Evolutionary conservation across 805 yeast species (phyloP), one percentile per base, ranked within the genome.

Genomic region (Yamadazyma sp.): DNA sequence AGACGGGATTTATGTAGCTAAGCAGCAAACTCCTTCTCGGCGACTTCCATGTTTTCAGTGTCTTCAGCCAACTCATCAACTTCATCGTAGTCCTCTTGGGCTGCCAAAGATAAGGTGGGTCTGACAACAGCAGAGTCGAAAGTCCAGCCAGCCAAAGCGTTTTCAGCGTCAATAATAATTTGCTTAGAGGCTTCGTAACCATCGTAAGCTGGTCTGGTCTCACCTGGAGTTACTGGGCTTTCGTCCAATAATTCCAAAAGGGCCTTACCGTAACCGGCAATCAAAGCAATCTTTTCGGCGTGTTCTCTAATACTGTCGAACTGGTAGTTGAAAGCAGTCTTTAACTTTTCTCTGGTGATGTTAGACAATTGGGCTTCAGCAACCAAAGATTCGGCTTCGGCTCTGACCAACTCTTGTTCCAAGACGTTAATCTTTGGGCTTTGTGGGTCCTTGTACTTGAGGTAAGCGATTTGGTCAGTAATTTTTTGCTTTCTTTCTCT

Each of bases 251-350:
- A 80, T 76, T 93, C 98, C 60, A 93, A 77, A 51, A 91, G 73
- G 30, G 96, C 96, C 77, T 91, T 91, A 73, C 98, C 98, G 77
- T 93, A 93, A 60, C 97, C 97, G 54, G 98, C 97, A 71, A 91
- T 91, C 54, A 93, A 75, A 37, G 98, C 98, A 53, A 86, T 77
- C 75, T 93, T 93, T 77, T 93, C 98, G 54, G 96, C 79, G 66
- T 83, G 82, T 73, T 91, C 99, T 67, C 96, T 85, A 49, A 84
- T 73, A 42, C 97, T 86, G 64, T 93, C 98, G 55, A 91, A 91
- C 71, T 91, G 96, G 72, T 91, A 90, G 74, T 85, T 82, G 78
- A 86, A 93, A 38, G 97, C 95, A 50, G 96, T 93, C 83, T 93
- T 93, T 63, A 91, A 77, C 75, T 90, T 90, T 73, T 90, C 97